Evolutionary conservation across 352 stramenopile species (phyloP), one percentile per base, ranked within the genome.

Genomic region (Globisporangium camurandrum): DNA sequence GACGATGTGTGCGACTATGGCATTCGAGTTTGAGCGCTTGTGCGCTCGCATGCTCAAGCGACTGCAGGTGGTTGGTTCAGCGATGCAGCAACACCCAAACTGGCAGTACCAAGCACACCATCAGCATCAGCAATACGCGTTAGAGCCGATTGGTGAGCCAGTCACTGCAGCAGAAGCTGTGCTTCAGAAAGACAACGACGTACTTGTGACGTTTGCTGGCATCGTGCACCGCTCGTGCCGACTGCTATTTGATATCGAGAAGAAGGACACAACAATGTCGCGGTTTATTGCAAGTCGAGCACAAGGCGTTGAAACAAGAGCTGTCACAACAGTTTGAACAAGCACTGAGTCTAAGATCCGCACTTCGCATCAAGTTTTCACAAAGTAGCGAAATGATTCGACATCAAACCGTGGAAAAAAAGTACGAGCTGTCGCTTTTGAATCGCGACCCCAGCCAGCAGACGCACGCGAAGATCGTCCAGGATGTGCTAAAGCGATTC

Each of bases 261-360:
- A 46, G 41, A 36, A 33, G 19, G 0, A 17, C 16, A 27, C 2
- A 3, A 2, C 22, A n/a, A 22, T 47, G 16, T 34, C 22, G 24
- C 41, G 41, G 16, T 34, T 47, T 24, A 47, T 47, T 34, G 41
- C 23, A 28, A 47, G 41, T 16, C 41, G 41, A 6, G 24, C 4
- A 23, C 36, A 11, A 34, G 28, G 6, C 28, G 11, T 11, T 34
- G 28, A 11, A 34, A 11, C 28, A 34, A 11, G 6, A 34, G 28
- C 6, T 34, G 28, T n/a, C 20, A 11, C 14, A 24, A n/a, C 36
- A n/a, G 17, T 41, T 41, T 20, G 36, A 41, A n/a, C 36, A 24
- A 41, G 36, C n/a, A n/a, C 6, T 41, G 36, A 4, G 36, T n/a
- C 20, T n/a, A 20, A n/a, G 14, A 16, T 5, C 8, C 36, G 17